Evolutionary conservation across 345 rosid genomes (phyloP).

Genomic region (Xanthoceras sorbifolium): DNA sequence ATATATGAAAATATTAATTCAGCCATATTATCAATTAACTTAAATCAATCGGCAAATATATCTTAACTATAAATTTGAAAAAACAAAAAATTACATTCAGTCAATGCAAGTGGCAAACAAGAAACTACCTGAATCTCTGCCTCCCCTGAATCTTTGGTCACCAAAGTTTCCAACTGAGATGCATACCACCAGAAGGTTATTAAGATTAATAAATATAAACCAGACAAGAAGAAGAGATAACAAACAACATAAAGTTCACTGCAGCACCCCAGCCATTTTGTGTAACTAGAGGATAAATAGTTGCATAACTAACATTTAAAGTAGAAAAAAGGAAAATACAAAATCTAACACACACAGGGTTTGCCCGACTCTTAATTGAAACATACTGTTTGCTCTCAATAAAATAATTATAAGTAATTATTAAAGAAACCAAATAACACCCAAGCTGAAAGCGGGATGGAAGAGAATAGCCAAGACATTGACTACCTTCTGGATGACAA

Average conservation of each 20-base stretch:
- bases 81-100: background rate
- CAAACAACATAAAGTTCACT: background rate
- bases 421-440: background rate
- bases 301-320: too few species aligned
- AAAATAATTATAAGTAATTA: background rate
- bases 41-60: too few species aligned
- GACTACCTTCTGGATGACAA: conserved; percentile 12
- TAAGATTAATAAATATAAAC: background rate
- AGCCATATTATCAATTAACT: too few species aligned
- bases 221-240: background rate
- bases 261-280: background rate
- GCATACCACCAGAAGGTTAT: background rate
- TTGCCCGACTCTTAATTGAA: background rate
- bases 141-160: conserved; percentile 32
- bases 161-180: conserved; percentile 39
- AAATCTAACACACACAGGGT: background rate
- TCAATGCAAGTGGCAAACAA: background rate
- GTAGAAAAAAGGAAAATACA: background rate
- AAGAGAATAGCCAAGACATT: background rate
- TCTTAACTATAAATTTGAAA: background rate
- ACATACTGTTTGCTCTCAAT: background rate
- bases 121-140: conserved; percentile 37
- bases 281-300: background rate
- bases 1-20: too few species aligned
- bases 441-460: background rate